Conservation (phyloP, 768 basidiomycete genomes). For the Termitomyces sp. region DNA sequence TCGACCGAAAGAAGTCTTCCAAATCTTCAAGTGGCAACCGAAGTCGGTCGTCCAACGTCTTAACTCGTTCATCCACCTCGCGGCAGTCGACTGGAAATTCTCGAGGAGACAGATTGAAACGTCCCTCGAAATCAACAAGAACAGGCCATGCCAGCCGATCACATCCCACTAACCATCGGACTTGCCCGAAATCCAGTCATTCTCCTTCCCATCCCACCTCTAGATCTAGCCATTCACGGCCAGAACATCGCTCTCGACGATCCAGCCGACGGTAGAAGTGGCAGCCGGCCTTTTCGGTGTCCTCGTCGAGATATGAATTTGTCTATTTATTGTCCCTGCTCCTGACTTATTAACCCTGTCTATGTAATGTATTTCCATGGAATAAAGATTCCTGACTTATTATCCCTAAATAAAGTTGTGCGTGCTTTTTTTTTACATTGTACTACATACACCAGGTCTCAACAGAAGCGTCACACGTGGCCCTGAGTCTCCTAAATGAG, state of each 20-base stretch:
- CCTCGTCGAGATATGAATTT: neutral
- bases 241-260: slow-evolving; percentile 5
- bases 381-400: neutral
- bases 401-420: neutral
- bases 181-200: neutral
- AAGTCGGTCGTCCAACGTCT: slow-evolving; percentile 6
- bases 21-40: slow-evolving; percentile 5
- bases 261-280: slow-evolving; percentile 6
- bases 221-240: neutral
- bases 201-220: neutral
- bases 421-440: neutral
- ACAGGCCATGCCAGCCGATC: slow-evolving; percentile 3
- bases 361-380: neutral
- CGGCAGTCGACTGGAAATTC: slow-evolving; percentile 8
- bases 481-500: neutral
- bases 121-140: slow-evolving; percentile 1
- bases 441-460: neutral
- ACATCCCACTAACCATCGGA: neutral
- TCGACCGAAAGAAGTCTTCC: slow-evolving; percentile 12
- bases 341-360: neutral
- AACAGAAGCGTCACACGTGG: neutral
- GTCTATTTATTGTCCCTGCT: neutral
- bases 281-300: neutral
- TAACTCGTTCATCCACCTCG: slow-evolving; percentile 9
- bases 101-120: slow-evolving; percentile 1